phyloP scores from a whole-genome alignment of 192 early-diverging fungal genomes.

The Chytriomyces sp. region DNA sequence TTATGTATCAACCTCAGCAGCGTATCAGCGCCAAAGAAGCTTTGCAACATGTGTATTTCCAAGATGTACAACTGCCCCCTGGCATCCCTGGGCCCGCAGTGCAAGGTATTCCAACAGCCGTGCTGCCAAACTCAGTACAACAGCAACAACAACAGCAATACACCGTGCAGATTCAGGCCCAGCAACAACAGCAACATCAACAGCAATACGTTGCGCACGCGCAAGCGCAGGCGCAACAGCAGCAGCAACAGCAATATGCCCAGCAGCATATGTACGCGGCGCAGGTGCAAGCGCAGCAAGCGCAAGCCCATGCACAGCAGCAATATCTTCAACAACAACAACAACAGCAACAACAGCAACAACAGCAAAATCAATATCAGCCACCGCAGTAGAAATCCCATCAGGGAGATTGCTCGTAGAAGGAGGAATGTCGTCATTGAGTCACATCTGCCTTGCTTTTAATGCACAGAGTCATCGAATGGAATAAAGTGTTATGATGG shows the following conservation, averaged over 20 bases:
- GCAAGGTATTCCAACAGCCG: not conserved
- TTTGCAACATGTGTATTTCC: conserved; percentile 56
- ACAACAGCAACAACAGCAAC: not conserved
- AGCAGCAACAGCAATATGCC: not conserved
- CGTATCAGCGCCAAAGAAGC: conserved; percentile 82
- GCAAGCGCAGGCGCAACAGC: conserved; percentile 10
- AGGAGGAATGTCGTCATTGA: too few species aligned
- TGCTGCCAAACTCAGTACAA: not conserved
- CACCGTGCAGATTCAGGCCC: conserved; percentile 51
- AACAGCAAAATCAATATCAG: not conserved
- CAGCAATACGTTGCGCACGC: conserved; percentile 6
- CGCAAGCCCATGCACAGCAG: conserved; percentile 4
- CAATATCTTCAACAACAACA: not conserved
- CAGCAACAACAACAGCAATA: conserved; percentile 70
- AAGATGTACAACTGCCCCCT: conserved; percentile 56
- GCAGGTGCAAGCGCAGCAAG: not conserved
- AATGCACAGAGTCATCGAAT: too few species aligned
- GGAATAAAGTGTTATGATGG: too few species aligned
- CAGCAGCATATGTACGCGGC: conserved; percentile 1
- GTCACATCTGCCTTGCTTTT: too few species aligned
- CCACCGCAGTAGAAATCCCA: too few species aligned
- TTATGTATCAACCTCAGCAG: conserved; percentile 78
- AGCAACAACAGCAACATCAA: conserved; percentile 17
- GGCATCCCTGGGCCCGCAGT: not conserved
- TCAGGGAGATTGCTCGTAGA: too few species aligned